These are phyloP conservation scores for Suhomyces atakaporum DNA, from an alignment of 1,139 yeast species.

Conservation along the genomic window DNA sequence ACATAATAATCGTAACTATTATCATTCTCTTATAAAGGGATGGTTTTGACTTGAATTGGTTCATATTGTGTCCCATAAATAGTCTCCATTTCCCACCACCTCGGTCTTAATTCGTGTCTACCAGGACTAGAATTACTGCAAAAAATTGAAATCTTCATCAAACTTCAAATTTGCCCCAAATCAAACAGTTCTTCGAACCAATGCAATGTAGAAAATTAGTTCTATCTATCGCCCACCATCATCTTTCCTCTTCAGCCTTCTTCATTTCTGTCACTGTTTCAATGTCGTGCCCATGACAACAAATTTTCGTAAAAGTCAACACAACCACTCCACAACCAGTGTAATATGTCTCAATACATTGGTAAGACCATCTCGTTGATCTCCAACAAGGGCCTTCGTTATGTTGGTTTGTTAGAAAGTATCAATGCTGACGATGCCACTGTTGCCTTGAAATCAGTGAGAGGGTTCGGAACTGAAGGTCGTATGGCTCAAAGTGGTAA, in stretches of 20 bases:
- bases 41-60: too few relatives aligned
- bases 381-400: constrained; percentile 84
- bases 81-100: too few relatives aligned
- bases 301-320: background rate
- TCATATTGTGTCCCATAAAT: too few relatives aligned
- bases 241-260: too few relatives aligned
- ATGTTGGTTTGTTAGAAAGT: constrained; percentile 83
- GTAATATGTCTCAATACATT: constrained; percentile 75
- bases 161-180: background rate
- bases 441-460: constrained; percentile 78
- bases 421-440: constrained; percentile 92
- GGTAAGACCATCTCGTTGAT: constrained; percentile 91
- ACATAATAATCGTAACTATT: too few relatives aligned
- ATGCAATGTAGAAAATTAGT: too few relatives aligned
- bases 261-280: too few relatives aligned
- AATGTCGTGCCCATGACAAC: constrained; percentile 5
- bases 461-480: constrained; percentile 92
- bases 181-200: too few relatives aligned
- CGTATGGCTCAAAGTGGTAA: constrained; percentile 62
- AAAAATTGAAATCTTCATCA: background rate
- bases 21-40: too few relatives aligned
- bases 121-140: background rate
- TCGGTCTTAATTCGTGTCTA: background rate
- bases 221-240: too few relatives aligned
- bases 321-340: background rate